Conservation (phyloP, 2,329 filamentous ascomycete genomes). For the Diaporthe sp. region DNA sequence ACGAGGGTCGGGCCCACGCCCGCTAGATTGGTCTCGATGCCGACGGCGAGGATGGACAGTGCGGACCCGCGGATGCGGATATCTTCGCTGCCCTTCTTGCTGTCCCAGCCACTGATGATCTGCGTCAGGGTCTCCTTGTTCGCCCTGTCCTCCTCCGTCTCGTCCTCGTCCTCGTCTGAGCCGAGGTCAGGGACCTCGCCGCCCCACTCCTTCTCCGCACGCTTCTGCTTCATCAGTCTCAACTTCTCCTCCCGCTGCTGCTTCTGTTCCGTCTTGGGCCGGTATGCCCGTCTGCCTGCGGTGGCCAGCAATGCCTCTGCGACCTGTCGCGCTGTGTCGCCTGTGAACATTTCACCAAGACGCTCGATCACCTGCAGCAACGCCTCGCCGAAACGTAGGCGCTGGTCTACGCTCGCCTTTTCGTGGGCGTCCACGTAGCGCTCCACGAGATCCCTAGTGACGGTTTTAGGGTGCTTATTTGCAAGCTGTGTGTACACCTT, state of each 20-base stretch:
- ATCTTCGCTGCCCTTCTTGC: conserved; percentile 74
- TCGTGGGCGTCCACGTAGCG: conserved; percentile 75
- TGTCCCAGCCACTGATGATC: conserved; percentile 76
- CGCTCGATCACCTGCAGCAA: conserved; percentile 72
- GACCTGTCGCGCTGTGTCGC: conserved; percentile 61
- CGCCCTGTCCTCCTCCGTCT: conserved; percentile 54
- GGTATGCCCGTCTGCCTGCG: conserved; percentile 70
- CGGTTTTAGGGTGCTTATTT: conserved; percentile 69
- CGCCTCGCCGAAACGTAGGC: conserved; percentile 76
- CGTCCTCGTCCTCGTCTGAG: conserved; percentile 55
- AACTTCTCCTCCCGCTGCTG: conserved; percentile 63
- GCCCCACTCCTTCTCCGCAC: conserved; percentile 65
- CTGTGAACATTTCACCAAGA: conserved; percentile 65
- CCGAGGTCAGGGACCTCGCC: conserved; percentile 61
- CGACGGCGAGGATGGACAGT: conserved; percentile 70
- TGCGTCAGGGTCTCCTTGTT: conserved; percentile 63
- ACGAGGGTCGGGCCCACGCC: conserved; percentile 65
- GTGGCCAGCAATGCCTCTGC: conserved; percentile 70
- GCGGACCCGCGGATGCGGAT: conserved; percentile 76
- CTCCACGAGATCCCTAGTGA: conserved; percentile 71
- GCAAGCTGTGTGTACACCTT: conserved; percentile 72
- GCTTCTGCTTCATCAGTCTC: conserved; percentile 58
- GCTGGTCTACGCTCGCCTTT: conserved; percentile 67
- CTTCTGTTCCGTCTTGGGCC: conserved; percentile 67
- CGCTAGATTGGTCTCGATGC: conserved; percentile 69